A percentile compares a stretch with the other conserved stretches of the same genome.
phyloP scores from a whole-genome alignment of 2,329 filamentous ascomycete genomes.

The Diaporthe eres region DNA sequence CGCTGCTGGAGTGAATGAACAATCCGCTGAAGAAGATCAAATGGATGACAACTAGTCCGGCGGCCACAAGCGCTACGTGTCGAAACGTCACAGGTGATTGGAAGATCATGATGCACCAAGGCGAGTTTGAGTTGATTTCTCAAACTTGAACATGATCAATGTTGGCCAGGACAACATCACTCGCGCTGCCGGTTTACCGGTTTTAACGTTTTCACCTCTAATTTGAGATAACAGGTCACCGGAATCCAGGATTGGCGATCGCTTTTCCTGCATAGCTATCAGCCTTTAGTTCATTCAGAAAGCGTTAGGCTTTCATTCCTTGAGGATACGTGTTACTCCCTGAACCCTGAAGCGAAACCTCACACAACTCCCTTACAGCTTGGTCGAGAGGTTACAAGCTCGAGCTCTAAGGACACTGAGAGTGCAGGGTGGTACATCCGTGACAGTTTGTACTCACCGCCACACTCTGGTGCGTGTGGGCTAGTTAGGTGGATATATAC shows the following conservation, averaged over 20 bases:
- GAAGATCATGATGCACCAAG: neutral
- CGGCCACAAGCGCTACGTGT: slow-evolving; percentile 13
- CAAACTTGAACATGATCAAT: neutral
- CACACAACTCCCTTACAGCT: neutral
- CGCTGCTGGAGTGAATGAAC: neutral
- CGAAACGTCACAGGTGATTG: slow-evolving; percentile 9
- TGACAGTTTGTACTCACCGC: no score
- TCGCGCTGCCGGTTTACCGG: neutral
- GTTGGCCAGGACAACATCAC: neutral
- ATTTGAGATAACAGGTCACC: neutral
- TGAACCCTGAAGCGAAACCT: neutral
- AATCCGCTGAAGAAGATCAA: slow-evolving; percentile 17
- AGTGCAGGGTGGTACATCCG: no score
- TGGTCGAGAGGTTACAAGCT: neutral
- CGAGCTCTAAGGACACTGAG: neutral
- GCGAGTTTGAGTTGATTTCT: neutral
- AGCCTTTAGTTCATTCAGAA: neutral
- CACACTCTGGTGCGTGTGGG: no score
- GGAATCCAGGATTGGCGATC: neutral
- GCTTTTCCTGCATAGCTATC: neutral
- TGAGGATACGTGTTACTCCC: neutral
- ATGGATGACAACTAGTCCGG: neutral
- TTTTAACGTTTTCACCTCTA: neutral
- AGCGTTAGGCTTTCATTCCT: neutral
- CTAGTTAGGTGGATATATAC: neutral